Percentiles rank a stretch among this genome's conserved stretches.
phyloP scores from a whole-genome alignment of 805 yeast genomes.

The Saccharomycopsis oosterbeekiorum region DNA sequence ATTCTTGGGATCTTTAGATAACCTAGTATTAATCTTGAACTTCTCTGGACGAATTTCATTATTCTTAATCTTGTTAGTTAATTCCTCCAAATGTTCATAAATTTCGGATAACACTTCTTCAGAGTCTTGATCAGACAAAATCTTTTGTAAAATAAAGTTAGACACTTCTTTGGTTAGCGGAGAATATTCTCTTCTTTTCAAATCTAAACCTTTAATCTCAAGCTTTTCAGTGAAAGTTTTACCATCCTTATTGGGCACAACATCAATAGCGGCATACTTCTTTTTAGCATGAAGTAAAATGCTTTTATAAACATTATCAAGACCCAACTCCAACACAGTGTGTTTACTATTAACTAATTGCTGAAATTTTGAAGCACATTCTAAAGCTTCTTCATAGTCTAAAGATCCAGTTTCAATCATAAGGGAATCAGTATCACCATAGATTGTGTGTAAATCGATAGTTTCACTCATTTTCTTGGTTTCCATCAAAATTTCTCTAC shows the following conservation, averaged over 20 bases:
- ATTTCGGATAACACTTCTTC: constrained; percentile 65
- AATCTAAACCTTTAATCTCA: constrained; percentile 94
- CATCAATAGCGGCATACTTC: constrained; percentile 11
- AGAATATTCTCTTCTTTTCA: constrained; percentile 95
- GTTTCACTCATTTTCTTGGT: constrained; percentile 89
- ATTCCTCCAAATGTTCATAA: constrained; percentile 58
- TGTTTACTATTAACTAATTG: constrained; percentile 80
- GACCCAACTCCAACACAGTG: constrained; percentile 81
- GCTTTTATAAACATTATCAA: constrained; percentile 84
- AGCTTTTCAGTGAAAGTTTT: constrained; percentile 51
- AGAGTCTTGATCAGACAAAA: constrained; percentile 65
- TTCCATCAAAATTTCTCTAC: constrained; percentile 89
- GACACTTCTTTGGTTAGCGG: constrained; percentile 87
- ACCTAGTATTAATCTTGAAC: constrained; percentile 72
- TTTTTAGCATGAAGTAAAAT: constrained; percentile 33
- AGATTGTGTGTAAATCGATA: constrained; percentile 73
- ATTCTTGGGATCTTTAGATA: constrained; percentile 79
- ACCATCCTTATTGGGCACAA: constrained; percentile 26
- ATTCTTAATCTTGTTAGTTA: constrained; percentile 45
- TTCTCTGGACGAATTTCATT: constrained; percentile 58
- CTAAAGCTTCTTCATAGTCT: constrained; percentile 59
- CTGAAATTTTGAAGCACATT: constrained; percentile 81
- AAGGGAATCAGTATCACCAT: constrained; percentile 98
- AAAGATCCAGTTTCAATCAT: constrained; percentile 89
- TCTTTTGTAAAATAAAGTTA: constrained; percentile 56